Evolutionary conservation across 2,329 filamentous ascomycete genomes (phyloP), one percentile per base, ranked within the genome.

Genomic region (Pezicula rhizophila): DNA sequence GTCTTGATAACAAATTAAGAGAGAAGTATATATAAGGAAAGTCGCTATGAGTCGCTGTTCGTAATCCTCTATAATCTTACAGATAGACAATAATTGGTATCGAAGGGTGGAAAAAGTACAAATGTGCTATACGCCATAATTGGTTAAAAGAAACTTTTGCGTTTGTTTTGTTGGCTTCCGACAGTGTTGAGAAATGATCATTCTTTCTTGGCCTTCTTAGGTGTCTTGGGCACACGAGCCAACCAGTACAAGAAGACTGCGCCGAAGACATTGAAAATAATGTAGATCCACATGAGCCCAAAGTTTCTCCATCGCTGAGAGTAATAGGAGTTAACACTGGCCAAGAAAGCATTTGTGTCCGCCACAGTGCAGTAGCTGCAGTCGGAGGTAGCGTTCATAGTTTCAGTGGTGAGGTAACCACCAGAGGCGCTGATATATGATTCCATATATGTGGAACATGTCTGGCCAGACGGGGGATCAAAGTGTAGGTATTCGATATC

Each of bases 401-500:
- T 42, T 61, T 39, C 58, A 57, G 86, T 73, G 14, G 67, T 51
- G 2, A 89, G 67, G 44, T 74, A 76, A 0, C 82, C 85, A 1
- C 78, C 78, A 0, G 69, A 64, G 8, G 51, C 58, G 0, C 52
- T 35, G 2, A 82, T 77, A 57, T 78, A 86, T 0, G 58, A 28
- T 0, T 52, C 42, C 57, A 89, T 63, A 61, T 87, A 91, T 11
- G 77, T 60, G 0, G 54, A 61, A 60, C 87, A 91, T 0, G 76
- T 85, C 57, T 70, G 51, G n/a, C 74, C 74, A 1, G 65, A 50
- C 0, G 78, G 74, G 0, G 89, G 83, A 8, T 78, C 65, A 60
- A 96, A 84, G n/a, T 68, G 63, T 18, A 88, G 71, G 52, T 79
- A 75, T 64, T 96, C 90, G 62, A 85, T 87, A 5, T 64, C 56